A percentile compares a stretch with the other conserved stretches of the same genome.
phyloP scores from a whole-genome alignment of 1,284 basidiomycete species.

The Naganishia cerealis region DNA sequence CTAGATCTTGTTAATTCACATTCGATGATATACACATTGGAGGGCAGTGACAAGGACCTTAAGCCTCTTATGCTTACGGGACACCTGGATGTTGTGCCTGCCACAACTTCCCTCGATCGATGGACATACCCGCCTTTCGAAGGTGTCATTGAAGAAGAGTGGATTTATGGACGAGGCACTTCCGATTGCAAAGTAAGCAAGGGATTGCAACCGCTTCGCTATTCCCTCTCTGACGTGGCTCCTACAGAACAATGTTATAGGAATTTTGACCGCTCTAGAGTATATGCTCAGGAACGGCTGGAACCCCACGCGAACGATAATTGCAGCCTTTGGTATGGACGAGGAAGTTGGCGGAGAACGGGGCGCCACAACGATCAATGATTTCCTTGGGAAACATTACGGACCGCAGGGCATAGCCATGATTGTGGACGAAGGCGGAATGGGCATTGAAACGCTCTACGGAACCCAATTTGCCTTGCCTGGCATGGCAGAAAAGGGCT shows the following conservation, averaged over 20 bases:
- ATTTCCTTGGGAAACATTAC: slow-evolving; percentile 36
- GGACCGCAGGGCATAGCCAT: slow-evolving; percentile 40
- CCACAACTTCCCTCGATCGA: slow-evolving; percentile 22
- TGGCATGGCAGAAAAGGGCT: slow-evolving; percentile 44
- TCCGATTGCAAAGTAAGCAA: slow-evolving; percentile 40
- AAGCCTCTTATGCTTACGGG: slow-evolving; percentile 31
- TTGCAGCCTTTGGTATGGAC: slow-evolving; percentile 32
- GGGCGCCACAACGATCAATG: slow-evolving; percentile 39
- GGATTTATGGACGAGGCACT: slow-evolving; percentile 42
- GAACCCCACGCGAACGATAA: slow-evolving; percentile 3
- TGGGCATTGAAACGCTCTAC: slow-evolving; percentile 40
- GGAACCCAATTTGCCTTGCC: slow-evolving; percentile 40
- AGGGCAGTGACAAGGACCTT: slow-evolving; percentile 21
- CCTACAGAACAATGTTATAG: slow-evolving; percentile 27
- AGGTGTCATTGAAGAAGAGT: slow-evolving; percentile 36
- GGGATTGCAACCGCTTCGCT: background rate
- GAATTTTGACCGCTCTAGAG: slow-evolving; percentile 36
- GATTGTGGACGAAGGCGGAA: slow-evolving; percentile 45
- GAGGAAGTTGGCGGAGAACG: slow-evolving; percentile 44
- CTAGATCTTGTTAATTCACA: slow-evolving; percentile 18
- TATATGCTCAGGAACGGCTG: slow-evolving; percentile 36
- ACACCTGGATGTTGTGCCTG: slow-evolving; percentile 32
- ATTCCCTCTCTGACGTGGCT: background rate
- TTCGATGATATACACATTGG: slow-evolving; percentile 26
- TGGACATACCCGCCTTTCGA: slow-evolving; percentile 41